Base-by-base conservation (phyloP, 176 grass and related monocot species). In the Chrysopogon serrulatus region DNA sequence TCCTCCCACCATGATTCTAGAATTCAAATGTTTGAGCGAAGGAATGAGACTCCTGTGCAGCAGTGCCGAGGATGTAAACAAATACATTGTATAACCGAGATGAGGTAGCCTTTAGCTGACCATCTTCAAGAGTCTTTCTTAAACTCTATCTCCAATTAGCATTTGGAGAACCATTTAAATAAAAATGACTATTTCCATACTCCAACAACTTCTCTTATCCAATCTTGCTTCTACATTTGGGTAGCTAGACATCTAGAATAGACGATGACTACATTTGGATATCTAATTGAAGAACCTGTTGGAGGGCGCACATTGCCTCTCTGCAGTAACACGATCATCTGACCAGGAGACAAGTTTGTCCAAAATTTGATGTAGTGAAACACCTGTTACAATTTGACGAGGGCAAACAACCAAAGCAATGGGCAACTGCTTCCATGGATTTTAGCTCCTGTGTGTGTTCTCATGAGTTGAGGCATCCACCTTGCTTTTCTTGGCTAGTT, bases 401-500 rank as follows among this genome's bases (percentile, higher is more conserved):
- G 5, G 33, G 39, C 23, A 65, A 42, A 53, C 13, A 39, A 72
- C 27, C 33, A 60, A 59, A 35, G 10, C 10, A 2, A 16, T 18
- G 47, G n/a, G 36, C 15, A 33, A 26, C 23, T 92, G 77, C 65
- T 53, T 47, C 89, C 91, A 93, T 19, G 42, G 14, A 37, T 79
- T 95, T 83, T 90, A 92, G 76, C 78, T 88, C 44, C 28, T 75
- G 73, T 91, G 93, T 0, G 86, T 89, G 66, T 88, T 92, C 40
- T 86, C 73, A 16, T 93, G 91, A 33, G 87, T 98, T 59, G 87
- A 62, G 41, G 5, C 65, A 10, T 88, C 86, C 73, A 74, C 61
- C 56, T 95, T 95, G 41, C 88, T 84, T 76, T 98, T 98, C 88
- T 90, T 93, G 15, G 67, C 76, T 24, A 98, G 92, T 37, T 37